Evolutionary conservation across 495 filamentous ascomycete genomes (phyloP).

Genomic region (Xylaria flabelliformis): DNA sequence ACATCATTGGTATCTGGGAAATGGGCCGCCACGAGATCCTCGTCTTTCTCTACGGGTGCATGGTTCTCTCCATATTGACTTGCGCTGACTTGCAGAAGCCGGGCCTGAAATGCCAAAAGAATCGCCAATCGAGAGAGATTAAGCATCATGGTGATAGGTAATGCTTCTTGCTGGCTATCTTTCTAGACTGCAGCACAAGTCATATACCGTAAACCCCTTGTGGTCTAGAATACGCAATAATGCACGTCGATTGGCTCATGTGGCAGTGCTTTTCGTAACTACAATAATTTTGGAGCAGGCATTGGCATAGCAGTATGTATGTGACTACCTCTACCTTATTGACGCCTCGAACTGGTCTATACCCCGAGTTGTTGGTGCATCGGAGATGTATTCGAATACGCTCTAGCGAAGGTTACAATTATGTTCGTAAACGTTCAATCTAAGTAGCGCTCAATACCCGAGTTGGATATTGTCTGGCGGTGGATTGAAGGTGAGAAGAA

Average conservation of each 20-base stretch:
- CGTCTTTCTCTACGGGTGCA: constrained; percentile 32
- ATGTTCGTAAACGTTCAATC: neutral
- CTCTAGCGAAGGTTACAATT: no score
- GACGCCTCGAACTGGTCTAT: neutral
- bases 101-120: neutral
- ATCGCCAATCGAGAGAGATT: constrained; percentile 5
- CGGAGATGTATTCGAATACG: neutral
- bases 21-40: constrained; percentile 36
- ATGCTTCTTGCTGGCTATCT: neutral
- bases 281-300: neutral
- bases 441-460: no score
- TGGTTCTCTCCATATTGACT: constrained; percentile 39
- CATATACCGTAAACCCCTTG: neutral
- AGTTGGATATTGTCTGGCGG: no score
- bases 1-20: constrained; percentile 37
- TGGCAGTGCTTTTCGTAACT: neutral
- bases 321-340: neutral
- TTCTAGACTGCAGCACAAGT: neutral
- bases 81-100: constrained; percentile 19
- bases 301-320: neutral
- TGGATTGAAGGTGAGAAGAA: no score
- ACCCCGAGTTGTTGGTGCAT: neutral
- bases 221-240: neutral
- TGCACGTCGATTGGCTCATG: neutral
- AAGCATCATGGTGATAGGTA: constrained; percentile 14